A percentile compares a stretch with the other conserved stretches of the same genome.
These are phyloP conservation scores for Zoysia japonica DNA, from an alignment of 176 grass and related monocot genomes.

Conservation along the genomic window DNA sequence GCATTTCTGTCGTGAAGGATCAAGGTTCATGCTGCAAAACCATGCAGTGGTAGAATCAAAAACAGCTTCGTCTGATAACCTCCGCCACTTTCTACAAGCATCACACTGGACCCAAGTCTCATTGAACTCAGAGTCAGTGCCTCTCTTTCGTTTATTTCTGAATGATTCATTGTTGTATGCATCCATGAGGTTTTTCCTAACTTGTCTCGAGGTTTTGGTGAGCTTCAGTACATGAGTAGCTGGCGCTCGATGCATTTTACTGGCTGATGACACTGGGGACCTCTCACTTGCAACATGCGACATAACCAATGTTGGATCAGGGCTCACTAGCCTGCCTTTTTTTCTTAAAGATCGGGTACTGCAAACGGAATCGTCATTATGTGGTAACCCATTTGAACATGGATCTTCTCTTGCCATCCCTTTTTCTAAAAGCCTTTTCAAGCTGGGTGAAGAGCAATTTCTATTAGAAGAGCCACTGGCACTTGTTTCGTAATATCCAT, in stretches of 20 bases:
- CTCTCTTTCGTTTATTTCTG: constrained; percentile 57
- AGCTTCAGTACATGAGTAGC: constrained; percentile 48
- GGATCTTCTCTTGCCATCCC: constrained; percentile 29
- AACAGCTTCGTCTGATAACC: constrained; percentile 49
- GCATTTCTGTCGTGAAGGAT: constrained; percentile 64
- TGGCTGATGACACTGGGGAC: constrained; percentile 23
- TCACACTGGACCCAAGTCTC: constrained; percentile 96
- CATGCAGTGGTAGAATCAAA: constrained; percentile 66
- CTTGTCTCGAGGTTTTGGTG: constrained; percentile 45
- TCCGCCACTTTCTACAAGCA: constrained; percentile 92
- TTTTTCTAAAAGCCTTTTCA: constrained; percentile 44
- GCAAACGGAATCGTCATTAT: constrained; percentile 31
- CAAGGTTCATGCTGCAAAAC: constrained; percentile 97
- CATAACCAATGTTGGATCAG: constrained; percentile 24
- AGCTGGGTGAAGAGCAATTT: constrained; percentile 34
- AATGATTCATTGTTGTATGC: constrained; percentile 39
- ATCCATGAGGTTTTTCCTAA: constrained; percentile 67
- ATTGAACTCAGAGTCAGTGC: constrained; percentile 38
- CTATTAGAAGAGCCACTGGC: constrained; percentile 36
- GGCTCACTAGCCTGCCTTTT: constrained; percentile 48
- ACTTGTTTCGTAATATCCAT: constrained; percentile 84
- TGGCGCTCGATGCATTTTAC: constrained; percentile 25
- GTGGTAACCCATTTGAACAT: constrained; percentile 30
- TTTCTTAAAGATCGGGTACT: constrained; percentile 56
- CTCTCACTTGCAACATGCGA: constrained; percentile 38